Base-by-base conservation (phyloP, 805 yeast genomes). In the Cyberlindnera maritima region DNA sequence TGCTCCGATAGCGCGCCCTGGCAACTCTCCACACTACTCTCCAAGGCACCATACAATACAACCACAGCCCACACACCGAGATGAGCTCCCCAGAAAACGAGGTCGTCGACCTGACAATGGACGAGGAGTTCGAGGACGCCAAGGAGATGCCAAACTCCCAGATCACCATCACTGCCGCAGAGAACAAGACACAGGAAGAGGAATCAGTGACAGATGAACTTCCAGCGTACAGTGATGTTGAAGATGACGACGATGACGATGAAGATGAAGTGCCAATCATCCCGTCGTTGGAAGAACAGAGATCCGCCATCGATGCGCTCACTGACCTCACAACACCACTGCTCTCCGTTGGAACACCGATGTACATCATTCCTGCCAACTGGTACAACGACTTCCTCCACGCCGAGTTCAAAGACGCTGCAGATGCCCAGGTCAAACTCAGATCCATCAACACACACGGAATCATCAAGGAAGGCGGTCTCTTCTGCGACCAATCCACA, bases 401-500 rank as follows among this genome's bases (percentile, higher is more conserved):
- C 11, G 52, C 44, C 2, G 47, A 49, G 8, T 44, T 36, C 18
- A 33, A 34, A 15, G 44, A 44, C 20, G 42, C 47, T 5, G 35
- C 36, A 8, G 57, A 53, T 6, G 48, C 52, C 0, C 44, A 38
- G 19, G 20, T 25, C 12, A 36, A 35, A 13, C 40, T 58, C 3
- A 58, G 62, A 1, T 76, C 77, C 1, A 67, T 83, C 23, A 71
- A 77, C 58, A 72, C 78, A 19, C 47, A 59, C 2, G 50, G 66
- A 0, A 66, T 83, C 15, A 65, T 76, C n/a, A 76, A 72, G 48
- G 67, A 64, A 14, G 63, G 65, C 37, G 80, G 80, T 2, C 63
- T 71, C 31, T 69, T 80, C 48, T 66, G 70, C 31, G 69, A 67
- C 35, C 54, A 58, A 51, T 41, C 51, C 18, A 26, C 46, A 15